phyloP scores from a whole-genome alignment of 108 stramenopile genomes.

The Nannochloropsis granulata region DNA sequence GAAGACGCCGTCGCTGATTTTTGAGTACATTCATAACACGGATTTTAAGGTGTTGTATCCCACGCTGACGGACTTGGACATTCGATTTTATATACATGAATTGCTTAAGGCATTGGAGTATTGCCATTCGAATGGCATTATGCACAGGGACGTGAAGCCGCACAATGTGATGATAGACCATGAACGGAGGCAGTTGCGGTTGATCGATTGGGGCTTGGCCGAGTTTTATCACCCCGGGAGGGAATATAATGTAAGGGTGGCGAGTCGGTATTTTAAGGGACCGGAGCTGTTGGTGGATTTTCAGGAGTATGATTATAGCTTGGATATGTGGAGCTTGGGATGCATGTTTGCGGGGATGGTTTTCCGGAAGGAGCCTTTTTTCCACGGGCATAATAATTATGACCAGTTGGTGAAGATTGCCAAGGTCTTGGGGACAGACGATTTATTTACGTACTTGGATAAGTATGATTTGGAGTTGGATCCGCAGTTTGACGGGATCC shows the following conservation, averaged over 20 bases:
- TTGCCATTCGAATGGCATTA: slow-evolving; percentile 98
- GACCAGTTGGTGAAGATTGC: slow-evolving; percentile 34
- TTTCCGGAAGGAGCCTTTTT: slow-evolving; percentile 82
- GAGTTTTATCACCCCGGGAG: slow-evolving; percentile 99
- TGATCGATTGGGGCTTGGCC: slow-evolving; percentile 99
- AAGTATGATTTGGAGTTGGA: slow-evolving; percentile 43
- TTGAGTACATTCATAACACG: slow-evolving; percentile 98
- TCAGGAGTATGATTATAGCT: slow-evolving; percentile 98
- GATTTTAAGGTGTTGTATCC: slow-evolving; percentile 99
- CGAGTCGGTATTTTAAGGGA: slow-evolving; percentile 98
- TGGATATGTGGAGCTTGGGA: slow-evolving; percentile 99
- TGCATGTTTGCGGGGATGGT: slow-evolving; percentile 97
- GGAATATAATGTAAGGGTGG: slow-evolving; percentile 99
- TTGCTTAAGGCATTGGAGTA: slow-evolving; percentile 97
- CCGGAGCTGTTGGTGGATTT: slow-evolving; percentile 97
- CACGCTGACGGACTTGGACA: slow-evolving; percentile 91
- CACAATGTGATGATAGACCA: slow-evolving; percentile 99
- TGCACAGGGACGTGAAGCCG: slow-evolving; percentile 99
- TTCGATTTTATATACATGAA: slow-evolving; percentile 98
- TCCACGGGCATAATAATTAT: slow-evolving; percentile 46
- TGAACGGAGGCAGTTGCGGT: slow-evolving; percentile 82
- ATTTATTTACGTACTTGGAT: slow-evolving; percentile 42
- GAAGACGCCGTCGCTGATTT: slow-evolving; percentile 94
- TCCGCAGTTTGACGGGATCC: slow-evolving; percentile 46
- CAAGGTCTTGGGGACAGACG: slow-evolving; percentile 42